Conservation (phyloP, 495 filamentous ascomycete genomes). For the Penicillium subrubescens region DNA sequence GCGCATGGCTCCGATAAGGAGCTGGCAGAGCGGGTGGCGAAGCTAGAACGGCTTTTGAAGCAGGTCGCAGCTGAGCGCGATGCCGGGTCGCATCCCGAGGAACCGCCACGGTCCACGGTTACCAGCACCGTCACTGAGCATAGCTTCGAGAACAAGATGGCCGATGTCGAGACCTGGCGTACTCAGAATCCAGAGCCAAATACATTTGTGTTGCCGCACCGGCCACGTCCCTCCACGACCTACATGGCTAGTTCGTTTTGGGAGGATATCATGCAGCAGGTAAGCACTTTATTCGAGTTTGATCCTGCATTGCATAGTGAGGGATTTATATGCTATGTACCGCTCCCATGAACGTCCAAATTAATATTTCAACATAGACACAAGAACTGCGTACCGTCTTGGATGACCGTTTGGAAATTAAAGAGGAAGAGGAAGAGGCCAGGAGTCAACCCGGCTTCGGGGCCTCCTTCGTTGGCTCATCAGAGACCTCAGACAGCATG, state of each 20-base stretch:
- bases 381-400: slow-evolving; percentile 28
- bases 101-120: background rate
- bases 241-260: slow-evolving; percentile 36
- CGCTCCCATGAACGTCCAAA: background rate
- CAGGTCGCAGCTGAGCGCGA: slow-evolving; percentile 22
- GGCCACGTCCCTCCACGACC: slow-evolving; percentile 17
- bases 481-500: slow-evolving; percentile 23
- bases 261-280: slow-evolving; percentile 39
- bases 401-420: slow-evolving; percentile 25
- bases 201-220: slow-evolving; percentile 6
- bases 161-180: slow-evolving; percentile 12
- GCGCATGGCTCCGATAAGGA: slow-evolving; percentile 22
- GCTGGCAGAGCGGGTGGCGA: slow-evolving; percentile 29
- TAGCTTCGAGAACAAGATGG: slow-evolving; percentile 10
- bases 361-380: slow-evolving; percentile 13
- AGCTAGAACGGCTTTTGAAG: slow-evolving; percentile 33
- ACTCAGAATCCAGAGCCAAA: slow-evolving; percentile 7
- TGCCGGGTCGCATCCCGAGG: background rate
- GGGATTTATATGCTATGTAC: background rate
- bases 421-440: slow-evolving; percentile 11
- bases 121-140: background rate
- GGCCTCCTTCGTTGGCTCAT: slow-evolving; percentile 20
- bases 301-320: background rate
- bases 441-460: slow-evolving; percentile 15
- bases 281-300: slow-evolving; percentile 12